phyloP scores from a whole-genome alignment of 768 basidiomycete species.

The Naematelia encephala region DNA sequence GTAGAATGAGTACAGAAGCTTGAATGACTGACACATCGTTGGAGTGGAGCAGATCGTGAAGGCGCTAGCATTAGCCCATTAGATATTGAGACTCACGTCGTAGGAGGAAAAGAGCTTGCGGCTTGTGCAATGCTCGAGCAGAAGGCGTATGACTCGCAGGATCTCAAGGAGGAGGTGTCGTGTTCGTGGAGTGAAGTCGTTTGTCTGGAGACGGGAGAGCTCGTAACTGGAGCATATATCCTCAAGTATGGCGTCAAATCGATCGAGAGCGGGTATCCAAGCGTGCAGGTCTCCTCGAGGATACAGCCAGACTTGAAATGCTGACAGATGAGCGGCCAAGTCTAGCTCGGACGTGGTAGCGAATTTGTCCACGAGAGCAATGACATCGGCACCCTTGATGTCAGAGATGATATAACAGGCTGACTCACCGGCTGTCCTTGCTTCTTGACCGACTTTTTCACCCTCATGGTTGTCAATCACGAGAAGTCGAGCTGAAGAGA shows the following conservation, averaged over 20 bases:
- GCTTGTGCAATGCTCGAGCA: conserved; percentile 97
- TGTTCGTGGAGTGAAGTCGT: conserved; percentile 68
- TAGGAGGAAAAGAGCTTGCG: conserved; percentile 94
- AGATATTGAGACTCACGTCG: conserved; percentile 64
- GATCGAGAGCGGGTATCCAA: conserved; percentile 94
- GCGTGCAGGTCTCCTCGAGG: conserved; percentile 93
- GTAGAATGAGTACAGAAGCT: conserved; percentile 73
- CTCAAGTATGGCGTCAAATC: conserved; percentile 85
- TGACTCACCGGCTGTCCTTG: conserved; percentile 30
- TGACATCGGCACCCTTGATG: conserved; percentile 52
- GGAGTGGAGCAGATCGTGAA: conserved; percentile 81
- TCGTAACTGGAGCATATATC: conserved; percentile 78
- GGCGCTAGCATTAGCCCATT: conserved; percentile 59
- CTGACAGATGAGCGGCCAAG: conserved; percentile 63
- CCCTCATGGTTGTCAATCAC: conserved; percentile 35
- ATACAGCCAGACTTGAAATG: conserved; percentile 84
- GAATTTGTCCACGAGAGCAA: conserved; percentile 71
- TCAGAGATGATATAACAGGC: neutral
- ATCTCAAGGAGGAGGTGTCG: conserved; percentile 77
- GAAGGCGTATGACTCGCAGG: conserved; percentile 77
- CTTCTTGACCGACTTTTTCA: conserved; percentile 41
- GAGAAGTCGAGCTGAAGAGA: neutral
- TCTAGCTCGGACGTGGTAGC: conserved; percentile 66
- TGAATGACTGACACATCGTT: conserved; percentile 86
- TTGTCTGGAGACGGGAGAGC: conserved; percentile 74